These are phyloP conservation scores for Dorcoceras hygrometricum DNA, from an alignment of 257 asterid species.

Conservation along the genomic window DNA sequence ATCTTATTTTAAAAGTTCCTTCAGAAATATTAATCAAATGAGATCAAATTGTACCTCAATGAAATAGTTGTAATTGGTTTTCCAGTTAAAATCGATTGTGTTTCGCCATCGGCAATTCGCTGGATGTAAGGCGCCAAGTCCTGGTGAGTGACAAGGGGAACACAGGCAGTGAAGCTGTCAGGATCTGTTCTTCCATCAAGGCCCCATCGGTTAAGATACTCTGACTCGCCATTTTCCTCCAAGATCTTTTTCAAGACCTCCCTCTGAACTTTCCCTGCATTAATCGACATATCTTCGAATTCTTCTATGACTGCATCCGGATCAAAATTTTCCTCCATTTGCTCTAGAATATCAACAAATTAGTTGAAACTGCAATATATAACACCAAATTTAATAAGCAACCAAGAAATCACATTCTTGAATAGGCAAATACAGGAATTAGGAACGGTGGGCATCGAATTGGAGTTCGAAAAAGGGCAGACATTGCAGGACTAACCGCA, in stretches of 20 bases:
- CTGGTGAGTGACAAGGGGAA: conserved; percentile 68
- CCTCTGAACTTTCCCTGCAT: conserved; percentile 68
- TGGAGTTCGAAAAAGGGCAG: background rate
- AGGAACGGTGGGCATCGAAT: background rate
- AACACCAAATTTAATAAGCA: background rate
- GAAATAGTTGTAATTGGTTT: conserved; percentile 84
- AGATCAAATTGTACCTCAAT: conserved; percentile 48
- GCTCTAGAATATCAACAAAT: conserved; percentile 51
- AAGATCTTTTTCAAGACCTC: conserved; percentile 72
- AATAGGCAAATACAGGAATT: background rate
- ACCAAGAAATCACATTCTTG: conserved; percentile 6
- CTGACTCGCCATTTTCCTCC: conserved; percentile 72
- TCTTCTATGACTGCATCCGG: conserved; percentile 61
- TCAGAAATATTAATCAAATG: background rate
- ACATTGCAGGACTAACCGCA: conserved; percentile 18
- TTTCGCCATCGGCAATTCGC: conserved; percentile 71
- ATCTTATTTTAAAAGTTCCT: background rate
- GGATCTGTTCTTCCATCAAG: conserved; percentile 74
- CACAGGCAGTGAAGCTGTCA: conserved; percentile 50
- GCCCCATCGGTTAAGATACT: conserved; percentile 70
- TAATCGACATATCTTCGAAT: conserved; percentile 64
- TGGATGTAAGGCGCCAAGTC: conserved; percentile 85
- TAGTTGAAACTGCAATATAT: conserved; percentile 23
- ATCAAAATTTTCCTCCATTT: conserved; percentile 57
- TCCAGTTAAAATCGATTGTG: conserved; percentile 56